Percentiles rank a stretch among this genome's conserved stretches.
phyloP scores from a whole-genome alignment of 1,139 yeast genomes.

The Sugiyamaella pinicola region DNA sequence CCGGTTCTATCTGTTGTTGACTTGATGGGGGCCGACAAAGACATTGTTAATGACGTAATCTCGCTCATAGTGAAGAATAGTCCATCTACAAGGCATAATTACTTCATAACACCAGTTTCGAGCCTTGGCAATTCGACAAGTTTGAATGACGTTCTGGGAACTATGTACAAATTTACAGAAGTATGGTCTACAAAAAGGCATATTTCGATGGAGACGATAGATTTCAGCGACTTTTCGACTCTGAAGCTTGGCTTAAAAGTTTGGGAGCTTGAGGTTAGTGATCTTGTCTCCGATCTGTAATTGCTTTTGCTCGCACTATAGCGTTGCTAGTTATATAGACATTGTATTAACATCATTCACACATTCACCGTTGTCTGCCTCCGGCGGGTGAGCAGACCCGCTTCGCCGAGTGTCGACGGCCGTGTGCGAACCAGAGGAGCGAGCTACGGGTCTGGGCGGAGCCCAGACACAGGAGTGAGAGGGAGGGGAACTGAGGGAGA shows the following conservation, averaged over 20 bases:
- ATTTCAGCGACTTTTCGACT: constrained; percentile 42
- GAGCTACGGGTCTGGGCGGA: constrained; percentile 8
- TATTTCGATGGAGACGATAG: constrained; percentile 47
- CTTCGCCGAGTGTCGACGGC: too few relatives aligned
- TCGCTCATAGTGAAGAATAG: constrained; percentile 10
- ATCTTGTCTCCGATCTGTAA: not conserved
- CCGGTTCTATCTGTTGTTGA: constrained; percentile 48
- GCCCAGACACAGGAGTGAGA: constrained; percentile 9
- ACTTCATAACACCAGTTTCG: constrained; percentile 25
- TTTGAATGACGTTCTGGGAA: constrained; percentile 22
- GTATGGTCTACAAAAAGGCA: constrained; percentile 34
- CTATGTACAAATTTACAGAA: constrained; percentile 24
- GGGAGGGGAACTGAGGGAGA: not conserved
- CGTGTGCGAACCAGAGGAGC: too few relatives aligned
- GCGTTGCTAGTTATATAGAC: not conserved
- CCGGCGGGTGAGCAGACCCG: too few relatives aligned
- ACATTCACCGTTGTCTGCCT: too few relatives aligned
- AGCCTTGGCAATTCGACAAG: constrained; percentile 41
- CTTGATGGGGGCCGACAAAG: constrained; percentile 57
- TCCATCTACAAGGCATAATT: constrained; percentile 15
- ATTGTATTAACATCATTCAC: not conserved
- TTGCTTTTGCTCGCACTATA: too few relatives aligned
- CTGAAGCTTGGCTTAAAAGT: constrained; percentile 63
- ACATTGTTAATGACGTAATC: constrained; percentile 35
- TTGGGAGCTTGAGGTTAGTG: constrained; percentile 41